Base-by-base conservation (phyloP, 164 flowering plant genomes). In the Aristolochia fimbriata region DNA sequence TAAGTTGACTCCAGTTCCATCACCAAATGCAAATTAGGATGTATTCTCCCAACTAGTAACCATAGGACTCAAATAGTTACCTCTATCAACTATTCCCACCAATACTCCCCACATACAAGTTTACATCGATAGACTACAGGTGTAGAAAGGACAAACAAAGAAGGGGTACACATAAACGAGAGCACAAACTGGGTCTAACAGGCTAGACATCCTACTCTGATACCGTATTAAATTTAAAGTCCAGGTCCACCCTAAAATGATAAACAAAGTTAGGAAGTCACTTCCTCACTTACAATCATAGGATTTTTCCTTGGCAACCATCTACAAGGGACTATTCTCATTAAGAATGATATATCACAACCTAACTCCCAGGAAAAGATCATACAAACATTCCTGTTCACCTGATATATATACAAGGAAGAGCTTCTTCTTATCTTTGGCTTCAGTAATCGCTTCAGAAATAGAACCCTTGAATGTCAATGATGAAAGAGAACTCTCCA, bases 381-480 rank as follows among this genome's bases (percentile, higher is more conserved):
- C 15, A 24, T 13, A 25, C 30, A 21, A 3, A 52, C 20, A 63
- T 12, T 14, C 49, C 9, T 25, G 55, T 22, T 69, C 55, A 86
- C 96, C 92, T 69, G 92, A 81, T 55, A 76, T 70, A 60, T 84
- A 86, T 49, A 88, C 92, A 13, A 88, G 73, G 58, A 88, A 84
- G 54, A 86, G 84, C 65, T 81, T 85, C 78, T 60, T 84, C 72
- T 80, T 83, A 53, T 47, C 73, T 68, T 81, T 77, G 51, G 92
- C 82, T 72, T 86, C 88, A 68, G 58, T 8, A 56, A 88, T 81
- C 45, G 96, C 96, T 70, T 82, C 84, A 15, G 76, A 22, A 33
- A 88, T 80, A 9, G 89, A 78, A 58, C 96, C 91, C 69, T 70
- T 78, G 60, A 72, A 87, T 8, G 80, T 66, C 14, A 85, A 69